Evolutionary conservation across 768 basidiomycete genomes (phyloP).

Genomic region (Leccinellum rugosiceps): DNA sequence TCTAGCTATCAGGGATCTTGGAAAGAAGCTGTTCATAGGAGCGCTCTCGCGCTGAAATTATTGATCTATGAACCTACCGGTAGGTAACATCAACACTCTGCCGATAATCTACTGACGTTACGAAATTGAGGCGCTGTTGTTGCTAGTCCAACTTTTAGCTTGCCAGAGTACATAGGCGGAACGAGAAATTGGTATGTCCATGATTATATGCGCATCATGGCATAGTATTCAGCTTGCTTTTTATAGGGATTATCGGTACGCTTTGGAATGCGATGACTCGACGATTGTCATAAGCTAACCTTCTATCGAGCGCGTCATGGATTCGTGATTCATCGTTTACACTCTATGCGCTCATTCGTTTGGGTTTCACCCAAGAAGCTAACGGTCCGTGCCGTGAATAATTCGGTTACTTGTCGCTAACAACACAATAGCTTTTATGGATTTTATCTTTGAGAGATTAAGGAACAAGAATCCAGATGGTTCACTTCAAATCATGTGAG

Average conservation of each 20-base stretch:
- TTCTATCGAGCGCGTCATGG: slow-evolving; percentile 63
- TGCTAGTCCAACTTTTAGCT: slow-evolving; percentile 91
- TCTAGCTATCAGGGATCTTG: slow-evolving; percentile 91
- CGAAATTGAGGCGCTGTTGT: slow-evolving; percentile 71
- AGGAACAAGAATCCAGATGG: slow-evolving; percentile 86
- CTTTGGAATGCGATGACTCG: neutral
- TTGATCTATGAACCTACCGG: slow-evolving; percentile 91
- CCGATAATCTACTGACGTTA: neutral
- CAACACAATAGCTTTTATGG: slow-evolving; percentile 65
- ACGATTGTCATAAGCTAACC: neutral
- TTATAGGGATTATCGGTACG: slow-evolving; percentile 61
- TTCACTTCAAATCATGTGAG: slow-evolving; percentile 87
- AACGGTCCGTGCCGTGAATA: slow-evolving; percentile 50
- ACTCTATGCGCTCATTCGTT: slow-evolving; percentile 87
- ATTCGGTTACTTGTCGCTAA: neutral
- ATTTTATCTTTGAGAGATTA: slow-evolving; percentile 84
- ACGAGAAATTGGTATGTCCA: slow-evolving; percentile 76
- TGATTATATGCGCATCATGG: neutral
- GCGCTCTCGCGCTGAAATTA: slow-evolving; percentile 90
- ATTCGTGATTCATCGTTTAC: slow-evolving; percentile 97
- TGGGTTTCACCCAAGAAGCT: slow-evolving; percentile 93
- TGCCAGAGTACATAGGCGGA: slow-evolving; percentile 91
- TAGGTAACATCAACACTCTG: slow-evolving; percentile 16
- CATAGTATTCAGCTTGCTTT: neutral
- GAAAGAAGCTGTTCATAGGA: slow-evolving; percentile 93